A percentile compares a stretch with the other conserved stretches of the same genome.
These are phyloP conservation scores for Moniliella sp. DNA, from an alignment of 1,284 basidiomycete species.

Conservation along the genomic window DNA sequence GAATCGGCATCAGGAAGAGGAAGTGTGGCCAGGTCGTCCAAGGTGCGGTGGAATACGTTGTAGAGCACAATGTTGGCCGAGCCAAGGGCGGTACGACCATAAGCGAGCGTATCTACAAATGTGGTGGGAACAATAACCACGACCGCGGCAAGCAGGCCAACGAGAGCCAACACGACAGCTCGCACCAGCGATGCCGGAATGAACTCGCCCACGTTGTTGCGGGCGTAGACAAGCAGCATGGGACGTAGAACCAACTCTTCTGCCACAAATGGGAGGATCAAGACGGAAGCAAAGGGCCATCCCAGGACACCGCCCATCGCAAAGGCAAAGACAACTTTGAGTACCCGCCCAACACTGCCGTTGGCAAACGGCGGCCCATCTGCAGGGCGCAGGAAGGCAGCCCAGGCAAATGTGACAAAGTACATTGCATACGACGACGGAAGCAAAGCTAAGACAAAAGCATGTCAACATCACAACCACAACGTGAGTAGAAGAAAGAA, in stretches of 20 bases:
- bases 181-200: too few relatives aligned
- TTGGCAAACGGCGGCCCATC: too few relatives aligned
- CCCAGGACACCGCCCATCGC: conserved; percentile 69
- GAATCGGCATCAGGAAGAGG: too few relatives aligned
- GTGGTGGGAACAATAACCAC: conserved; percentile 42
- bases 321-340: conserved; percentile 48
- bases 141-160: conserved; percentile 43
- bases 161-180: conserved; percentile 44
- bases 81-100: conserved; percentile 55
- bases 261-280: conserved; percentile 67
- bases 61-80: conserved; percentile 84
- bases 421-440: conserved; percentile 64
- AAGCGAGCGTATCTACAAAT: conserved; percentile 61
- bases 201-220: conserved; percentile 4
- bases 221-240: conserved; percentile 1
- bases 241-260: conserved; percentile 88
- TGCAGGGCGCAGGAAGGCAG: conserved; percentile 1
- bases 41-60: conserved; percentile 56
- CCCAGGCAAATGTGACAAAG: conserved; percentile 38
- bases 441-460: conserved; percentile 11
- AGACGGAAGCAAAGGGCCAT: conserved; percentile 77
- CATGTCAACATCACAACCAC: background rate
- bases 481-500: background rate
- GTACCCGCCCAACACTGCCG: too few relatives aligned
- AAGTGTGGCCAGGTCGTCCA: too few relatives aligned